These are phyloP conservation scores for Massarina eburnea DNA, from an alignment of 2,329 filamentous ascomycete species.

Conservation along the genomic window DNA sequence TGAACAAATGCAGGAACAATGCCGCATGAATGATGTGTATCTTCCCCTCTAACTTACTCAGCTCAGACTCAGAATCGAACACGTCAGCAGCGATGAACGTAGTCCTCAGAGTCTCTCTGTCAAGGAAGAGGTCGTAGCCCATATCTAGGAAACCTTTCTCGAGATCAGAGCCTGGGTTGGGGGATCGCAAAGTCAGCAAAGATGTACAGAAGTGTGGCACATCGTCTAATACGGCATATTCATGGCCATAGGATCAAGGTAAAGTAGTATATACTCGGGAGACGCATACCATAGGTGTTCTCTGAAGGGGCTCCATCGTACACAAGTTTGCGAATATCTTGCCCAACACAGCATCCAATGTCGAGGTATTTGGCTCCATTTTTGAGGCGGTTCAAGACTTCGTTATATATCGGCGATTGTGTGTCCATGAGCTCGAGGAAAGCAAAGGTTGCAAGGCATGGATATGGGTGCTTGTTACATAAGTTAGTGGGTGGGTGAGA, in stretches of 20 bases:
- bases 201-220: too few species aligned
- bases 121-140: slow-evolving; percentile 49
- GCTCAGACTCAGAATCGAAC: slow-evolving; percentile 28
- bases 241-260: too few species aligned
- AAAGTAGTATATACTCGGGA: too few species aligned
- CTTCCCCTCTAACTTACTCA: slow-evolving; percentile 41
- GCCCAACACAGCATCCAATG: slow-evolving; percentile 40
- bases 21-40: slow-evolving; percentile 47
- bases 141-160: slow-evolving; percentile 53
- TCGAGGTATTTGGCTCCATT: slow-evolving; percentile 43
- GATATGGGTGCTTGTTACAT: slow-evolving; percentile 35
- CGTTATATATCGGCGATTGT: slow-evolving; percentile 27
- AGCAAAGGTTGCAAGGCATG: slow-evolving; percentile 40
- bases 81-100: slow-evolving; percentile 58
- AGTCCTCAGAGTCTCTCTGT: slow-evolving; percentile 46
- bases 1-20: slow-evolving; percentile 50
- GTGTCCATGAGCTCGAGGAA: slow-evolving; percentile 39
- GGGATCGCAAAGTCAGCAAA: too few species aligned
- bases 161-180: too few species aligned
- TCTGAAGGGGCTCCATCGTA: slow-evolving; percentile 45
- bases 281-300: slow-evolving; percentile 45
- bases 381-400: slow-evolving; percentile 39
- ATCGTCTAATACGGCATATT: too few species aligned
- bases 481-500: neutral
- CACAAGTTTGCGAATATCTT: slow-evolving; percentile 49